These are phyloP conservation scores for Paspalum vaginatum DNA, from an alignment of 176 grass and related monocot genomes.

Conservation along the genomic window DNA sequence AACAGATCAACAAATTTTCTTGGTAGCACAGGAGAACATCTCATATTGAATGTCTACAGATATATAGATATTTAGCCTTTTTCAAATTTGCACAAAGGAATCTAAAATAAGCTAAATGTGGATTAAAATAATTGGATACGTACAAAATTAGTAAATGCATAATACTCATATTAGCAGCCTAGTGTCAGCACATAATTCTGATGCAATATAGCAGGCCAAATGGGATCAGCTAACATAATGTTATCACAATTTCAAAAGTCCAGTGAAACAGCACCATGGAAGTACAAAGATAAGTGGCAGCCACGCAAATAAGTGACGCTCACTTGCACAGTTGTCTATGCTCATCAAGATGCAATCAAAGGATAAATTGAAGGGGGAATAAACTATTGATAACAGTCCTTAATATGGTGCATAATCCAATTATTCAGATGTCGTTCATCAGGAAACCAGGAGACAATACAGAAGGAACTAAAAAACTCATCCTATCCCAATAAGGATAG, in stretches of 20 bases:
- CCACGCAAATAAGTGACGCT: not conserved
- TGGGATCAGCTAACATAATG: not conserved
- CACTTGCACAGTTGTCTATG: not conserved
- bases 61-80: not conserved
- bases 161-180: not conserved
- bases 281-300: not conserved
- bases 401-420: not conserved
- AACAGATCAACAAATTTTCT: not conserved
- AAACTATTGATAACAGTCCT: not conserved
- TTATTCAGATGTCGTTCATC: not conserved
- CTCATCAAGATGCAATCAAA: not conserved
- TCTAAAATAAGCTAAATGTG: slow-evolving; percentile 6
- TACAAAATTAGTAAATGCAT: not conserved
- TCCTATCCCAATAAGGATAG: not conserved
- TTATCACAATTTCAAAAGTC: not conserved
- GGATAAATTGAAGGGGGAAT: not conserved
- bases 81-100: not conserved
- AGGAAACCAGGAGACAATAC: not conserved
- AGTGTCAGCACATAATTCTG: not conserved
- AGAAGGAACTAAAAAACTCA: slow-evolving; percentile 16
- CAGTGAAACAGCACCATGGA: not conserved
- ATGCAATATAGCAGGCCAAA: not conserved
- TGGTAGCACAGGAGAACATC: not conserved
- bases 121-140: not conserved
- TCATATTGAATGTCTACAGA: not conserved